Evolutionary conservation across 257 asterid genomes (phyloP).

Genomic region (Coffea canephora): DNA sequence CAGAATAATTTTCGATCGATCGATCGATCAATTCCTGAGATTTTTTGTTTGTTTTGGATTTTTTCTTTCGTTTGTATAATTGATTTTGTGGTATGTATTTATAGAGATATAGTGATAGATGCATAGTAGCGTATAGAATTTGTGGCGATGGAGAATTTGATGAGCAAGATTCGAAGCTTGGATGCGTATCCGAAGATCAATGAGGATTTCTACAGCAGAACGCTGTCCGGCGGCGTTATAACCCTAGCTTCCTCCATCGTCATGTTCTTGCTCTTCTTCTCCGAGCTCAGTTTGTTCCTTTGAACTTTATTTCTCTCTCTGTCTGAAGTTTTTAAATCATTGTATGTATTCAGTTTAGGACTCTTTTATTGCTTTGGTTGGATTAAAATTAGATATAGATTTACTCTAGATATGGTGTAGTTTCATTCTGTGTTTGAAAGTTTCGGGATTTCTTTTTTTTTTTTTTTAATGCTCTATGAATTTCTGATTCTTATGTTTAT

Average conservation of each 20-base stretch:
- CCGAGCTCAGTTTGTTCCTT: slow-evolving; percentile 83
- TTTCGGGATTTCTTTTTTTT: neutral
- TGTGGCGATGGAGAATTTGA: slow-evolving; percentile 52
- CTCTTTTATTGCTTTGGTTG: neutral
- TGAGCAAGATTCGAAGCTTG: slow-evolving; percentile 66
- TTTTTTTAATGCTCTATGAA: neutral
- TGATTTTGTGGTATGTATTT: neutral
- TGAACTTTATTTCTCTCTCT: slow-evolving; percentile 10
- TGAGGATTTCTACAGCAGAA: slow-evolving; percentile 96
- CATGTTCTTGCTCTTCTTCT: slow-evolving; percentile 84
- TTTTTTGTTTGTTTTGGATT: slow-evolving; percentile 1
- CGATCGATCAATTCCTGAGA: neutral
- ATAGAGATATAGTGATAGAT: neutral
- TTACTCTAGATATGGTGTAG: neutral
- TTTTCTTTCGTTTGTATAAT: neutral
- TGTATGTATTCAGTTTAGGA: neutral
- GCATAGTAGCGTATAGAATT: neutral
- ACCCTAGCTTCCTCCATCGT: slow-evolving; percentile 79
- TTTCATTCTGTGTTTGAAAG: neutral
- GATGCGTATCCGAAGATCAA: slow-evolving; percentile 97
- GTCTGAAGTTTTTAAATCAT: neutral
- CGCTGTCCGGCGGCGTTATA: slow-evolving; percentile 88
- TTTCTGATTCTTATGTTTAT: no score
- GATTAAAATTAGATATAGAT: neutral
- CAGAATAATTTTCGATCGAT: neutral